phyloP scores from a whole-genome alignment of 179 eudicot species.

The Corrigiola litoralis region DNA sequence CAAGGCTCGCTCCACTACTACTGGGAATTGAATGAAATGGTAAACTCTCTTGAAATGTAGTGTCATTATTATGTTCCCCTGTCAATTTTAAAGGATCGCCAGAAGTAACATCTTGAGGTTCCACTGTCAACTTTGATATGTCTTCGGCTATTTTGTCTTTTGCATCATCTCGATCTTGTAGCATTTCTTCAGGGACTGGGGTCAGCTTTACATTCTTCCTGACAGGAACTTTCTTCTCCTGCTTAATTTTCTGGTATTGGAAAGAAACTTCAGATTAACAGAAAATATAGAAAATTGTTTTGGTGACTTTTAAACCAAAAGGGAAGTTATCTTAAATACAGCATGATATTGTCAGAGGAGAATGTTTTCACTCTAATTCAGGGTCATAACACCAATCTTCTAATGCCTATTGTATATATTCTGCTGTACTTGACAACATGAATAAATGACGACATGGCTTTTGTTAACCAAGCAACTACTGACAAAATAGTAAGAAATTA shows the following conservation, averaged over 20 bases:
- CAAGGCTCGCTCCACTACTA: conserved; percentile 13
- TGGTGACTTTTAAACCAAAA: neutral
- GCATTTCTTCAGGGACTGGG: conserved; percentile 24
- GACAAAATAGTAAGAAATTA: neutral
- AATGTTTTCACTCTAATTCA: neutral
- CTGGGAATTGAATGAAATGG: conserved; percentile 19
- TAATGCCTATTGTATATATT: too few species aligned
- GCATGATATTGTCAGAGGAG: neutral
- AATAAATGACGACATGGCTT: too few species aligned
- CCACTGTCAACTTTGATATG: conserved; percentile 32
- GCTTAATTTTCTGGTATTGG: conserved; percentile 40
- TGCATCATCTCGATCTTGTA: conserved; percentile 21
- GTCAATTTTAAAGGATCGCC: conserved; percentile 27
- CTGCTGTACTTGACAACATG: too few species aligned
- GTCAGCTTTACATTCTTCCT: conserved; percentile 44
- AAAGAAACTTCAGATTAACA: conserved; percentile 7
- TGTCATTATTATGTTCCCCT: conserved; percentile 26
- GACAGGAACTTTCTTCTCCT: conserved; percentile 32
- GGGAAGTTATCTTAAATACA: neutral
- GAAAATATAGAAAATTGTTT: neutral
- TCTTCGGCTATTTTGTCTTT: conserved; percentile 38
- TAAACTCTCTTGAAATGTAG: conserved; percentile 20
- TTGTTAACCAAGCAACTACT: neutral
- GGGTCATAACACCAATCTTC: neutral
- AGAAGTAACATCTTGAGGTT: conserved; percentile 24